Conservation (phyloP, 2,329 filamentous ascomycete species). For the Botryotinia convoluta region DNA sequence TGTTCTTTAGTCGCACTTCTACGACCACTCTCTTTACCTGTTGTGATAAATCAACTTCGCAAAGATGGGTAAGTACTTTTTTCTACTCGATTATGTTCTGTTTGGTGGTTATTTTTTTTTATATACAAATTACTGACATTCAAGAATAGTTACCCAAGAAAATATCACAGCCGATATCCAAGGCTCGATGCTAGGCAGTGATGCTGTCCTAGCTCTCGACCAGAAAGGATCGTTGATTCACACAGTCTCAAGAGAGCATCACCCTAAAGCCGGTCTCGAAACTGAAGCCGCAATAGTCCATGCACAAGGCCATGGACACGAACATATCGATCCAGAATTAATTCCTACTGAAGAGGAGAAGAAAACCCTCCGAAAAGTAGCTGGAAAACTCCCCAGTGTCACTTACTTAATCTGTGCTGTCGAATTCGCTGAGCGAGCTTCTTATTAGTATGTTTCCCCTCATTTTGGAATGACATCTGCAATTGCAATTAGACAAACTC, state of each 20-base stretch:
- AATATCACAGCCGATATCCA: conserved; percentile 24
- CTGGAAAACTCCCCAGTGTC: conserved; percentile 61
- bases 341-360: conserved; percentile 57
- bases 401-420: conserved; percentile 70
- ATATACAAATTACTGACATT: neutral
- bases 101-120: neutral
- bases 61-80: conserved; percentile 18
- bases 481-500: conserved; percentile 40
- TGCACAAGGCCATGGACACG: neutral
- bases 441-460: conserved; percentile 68
- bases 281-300: neutral
- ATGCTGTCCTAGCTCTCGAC: conserved; percentile 24
- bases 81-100: neutral
- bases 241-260: conserved; percentile 17
- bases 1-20: conserved; percentile 11
- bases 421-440: conserved; percentile 74
- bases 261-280: neutral
- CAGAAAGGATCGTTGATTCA: conserved; percentile 26
- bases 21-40: conserved; percentile 15
- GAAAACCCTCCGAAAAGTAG: conserved; percentile 58
- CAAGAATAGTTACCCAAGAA: conserved; percentile 16
- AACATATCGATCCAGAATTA: conserved; percentile 7
- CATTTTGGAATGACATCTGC: conserved; percentile 8
- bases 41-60: conserved; percentile 13
- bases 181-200: conserved; percentile 16